Evolutionary conservation across 139 green algal species (phyloP).

Genomic region (Ettlia oleoabundans): DNA sequence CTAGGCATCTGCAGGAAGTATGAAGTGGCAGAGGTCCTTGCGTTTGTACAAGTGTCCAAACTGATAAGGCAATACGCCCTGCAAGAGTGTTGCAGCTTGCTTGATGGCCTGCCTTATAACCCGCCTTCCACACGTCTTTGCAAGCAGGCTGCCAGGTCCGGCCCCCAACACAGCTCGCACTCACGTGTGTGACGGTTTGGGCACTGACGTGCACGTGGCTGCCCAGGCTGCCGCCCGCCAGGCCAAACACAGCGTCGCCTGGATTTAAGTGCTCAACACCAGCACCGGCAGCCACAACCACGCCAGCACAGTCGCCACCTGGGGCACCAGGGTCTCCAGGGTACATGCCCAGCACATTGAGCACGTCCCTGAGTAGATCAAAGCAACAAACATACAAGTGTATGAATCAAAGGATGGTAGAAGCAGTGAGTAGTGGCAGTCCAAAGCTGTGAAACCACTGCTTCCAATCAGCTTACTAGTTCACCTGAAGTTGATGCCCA

Average conservation of each 20-base stretch:
- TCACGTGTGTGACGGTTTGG: slow-evolving; percentile 58
- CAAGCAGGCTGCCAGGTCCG: too few relatives aligned
- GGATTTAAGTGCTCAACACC: not conserved
- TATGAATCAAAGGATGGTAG: too few relatives aligned
- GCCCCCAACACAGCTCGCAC: not conserved
- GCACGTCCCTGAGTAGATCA: slow-evolving; percentile 67
- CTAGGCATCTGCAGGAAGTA: slow-evolving; percentile 57
- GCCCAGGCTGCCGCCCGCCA: slow-evolving; percentile 78
- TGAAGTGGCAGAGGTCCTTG: not conserved
- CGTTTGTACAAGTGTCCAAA: not conserved
- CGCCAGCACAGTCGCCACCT: slow-evolving; percentile 66
- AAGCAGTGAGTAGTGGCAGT: too few relatives aligned
- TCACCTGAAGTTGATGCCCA: slow-evolving; percentile 76
- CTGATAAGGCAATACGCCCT: too few relatives aligned
- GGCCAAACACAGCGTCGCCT: slow-evolving; percentile 77
- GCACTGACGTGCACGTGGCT: slow-evolving; percentile 67
- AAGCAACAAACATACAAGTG: too few relatives aligned
- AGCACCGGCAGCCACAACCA: slow-evolving; percentile 47
- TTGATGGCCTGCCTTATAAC: too few relatives aligned
- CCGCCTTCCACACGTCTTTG: too few relatives aligned
- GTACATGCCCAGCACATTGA: slow-evolving; percentile 79
- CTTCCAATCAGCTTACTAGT: too few relatives aligned
- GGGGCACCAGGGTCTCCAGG: slow-evolving; percentile 56
- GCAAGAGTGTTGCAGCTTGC: too few relatives aligned
- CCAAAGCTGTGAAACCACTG: too few relatives aligned